Evolutionary conservation across 2,329 filamentous ascomycete species (phyloP).

Genomic region (Stagonosporopsis tanaceti): DNA sequence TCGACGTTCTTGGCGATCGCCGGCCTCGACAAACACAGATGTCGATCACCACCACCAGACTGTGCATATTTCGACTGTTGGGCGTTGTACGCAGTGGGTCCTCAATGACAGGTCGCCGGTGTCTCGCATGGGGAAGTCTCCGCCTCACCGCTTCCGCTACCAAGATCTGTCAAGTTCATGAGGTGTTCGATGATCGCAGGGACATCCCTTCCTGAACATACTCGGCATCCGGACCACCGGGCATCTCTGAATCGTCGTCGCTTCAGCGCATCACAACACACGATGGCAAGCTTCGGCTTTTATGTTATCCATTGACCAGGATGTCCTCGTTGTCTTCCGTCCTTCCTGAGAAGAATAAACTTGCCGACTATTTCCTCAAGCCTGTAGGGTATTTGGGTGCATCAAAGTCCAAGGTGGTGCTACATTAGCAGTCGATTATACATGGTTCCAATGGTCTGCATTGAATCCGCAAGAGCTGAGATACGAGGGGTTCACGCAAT

Average conservation of each 20-base stretch:
- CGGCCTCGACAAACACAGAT: constrained; percentile 4
- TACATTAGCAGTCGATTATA: background rate
- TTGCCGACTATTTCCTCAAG: too few relatives aligned
- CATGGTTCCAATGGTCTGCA: background rate
- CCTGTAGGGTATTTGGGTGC: background rate
- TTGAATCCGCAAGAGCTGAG: background rate
- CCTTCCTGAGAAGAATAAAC: too few relatives aligned
- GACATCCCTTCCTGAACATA: constrained; percentile 24
- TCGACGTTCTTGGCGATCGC: constrained; percentile 23
- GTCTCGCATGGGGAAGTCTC: constrained; percentile 8
- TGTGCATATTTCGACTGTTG: constrained; percentile 12
- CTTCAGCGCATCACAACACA: constrained; percentile 11
- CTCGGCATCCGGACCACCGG: constrained; percentile 18
- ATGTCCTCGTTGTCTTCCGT: background rate
- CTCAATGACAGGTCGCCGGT: constrained; percentile 14
- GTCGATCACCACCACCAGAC: constrained; percentile 27
- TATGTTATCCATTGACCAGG: background rate
- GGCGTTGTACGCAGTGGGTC: background rate
- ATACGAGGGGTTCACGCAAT: background rate
- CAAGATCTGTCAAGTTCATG: constrained; percentile 23
- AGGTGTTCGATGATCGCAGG: constrained; percentile 26
- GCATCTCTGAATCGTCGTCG: constrained; percentile 26
- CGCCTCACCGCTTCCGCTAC: constrained; percentile 13
- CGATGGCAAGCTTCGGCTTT: background rate
- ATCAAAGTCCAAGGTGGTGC: background rate